These are phyloP conservation scores for Cladorrhinum sp. DNA, from an alignment of 2,329 filamentous ascomycete species.

Conservation along the genomic window DNA sequence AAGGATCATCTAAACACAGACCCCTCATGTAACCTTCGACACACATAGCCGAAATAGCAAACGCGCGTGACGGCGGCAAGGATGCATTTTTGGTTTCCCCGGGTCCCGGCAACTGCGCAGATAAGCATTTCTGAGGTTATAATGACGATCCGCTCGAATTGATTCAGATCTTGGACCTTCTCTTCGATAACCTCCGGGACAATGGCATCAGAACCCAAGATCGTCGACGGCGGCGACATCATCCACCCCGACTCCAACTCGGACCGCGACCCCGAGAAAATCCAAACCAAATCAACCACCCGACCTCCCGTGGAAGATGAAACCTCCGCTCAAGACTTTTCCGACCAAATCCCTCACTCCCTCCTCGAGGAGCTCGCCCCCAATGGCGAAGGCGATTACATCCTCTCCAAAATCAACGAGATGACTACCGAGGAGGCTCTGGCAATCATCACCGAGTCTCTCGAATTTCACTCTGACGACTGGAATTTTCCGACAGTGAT, in stretches of 20 bases:
- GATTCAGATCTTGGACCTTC: too few relatives aligned
- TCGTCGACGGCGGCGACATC: slow-evolving; percentile 10
- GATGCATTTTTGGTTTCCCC: not conserved
- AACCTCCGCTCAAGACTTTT: slow-evolving; percentile 16
- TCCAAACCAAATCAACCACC: slow-evolving; percentile 8
- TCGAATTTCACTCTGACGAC: slow-evolving; percentile 41
- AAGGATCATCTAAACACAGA: not conserved
- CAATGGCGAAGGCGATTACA: slow-evolving; percentile 42
- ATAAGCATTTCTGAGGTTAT: not conserved
- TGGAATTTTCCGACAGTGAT: slow-evolving; percentile 45
- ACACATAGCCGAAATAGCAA: slow-evolving; percentile 10
- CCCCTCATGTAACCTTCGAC: slow-evolving; percentile 4
- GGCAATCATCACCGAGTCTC: slow-evolving; percentile 37
- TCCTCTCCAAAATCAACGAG: slow-evolving; percentile 40
- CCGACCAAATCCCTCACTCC: slow-evolving; percentile 39
- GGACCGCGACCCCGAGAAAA: slow-evolving; percentile 32
- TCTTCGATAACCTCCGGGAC: not conserved
- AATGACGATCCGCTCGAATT: not conserved
- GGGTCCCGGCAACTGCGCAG: not conserved
- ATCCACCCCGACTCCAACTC: not conserved
- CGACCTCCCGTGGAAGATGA: not conserved
- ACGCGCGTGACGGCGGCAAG: not conserved
- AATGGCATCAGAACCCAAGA: not conserved
- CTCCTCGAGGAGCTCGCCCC: slow-evolving; percentile 41
- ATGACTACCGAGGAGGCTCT: slow-evolving; percentile 44